These are phyloP conservation scores for Symbiodinium natans DNA, from an alignment of 73 alveolate species.

Conservation along the genomic window DNA sequence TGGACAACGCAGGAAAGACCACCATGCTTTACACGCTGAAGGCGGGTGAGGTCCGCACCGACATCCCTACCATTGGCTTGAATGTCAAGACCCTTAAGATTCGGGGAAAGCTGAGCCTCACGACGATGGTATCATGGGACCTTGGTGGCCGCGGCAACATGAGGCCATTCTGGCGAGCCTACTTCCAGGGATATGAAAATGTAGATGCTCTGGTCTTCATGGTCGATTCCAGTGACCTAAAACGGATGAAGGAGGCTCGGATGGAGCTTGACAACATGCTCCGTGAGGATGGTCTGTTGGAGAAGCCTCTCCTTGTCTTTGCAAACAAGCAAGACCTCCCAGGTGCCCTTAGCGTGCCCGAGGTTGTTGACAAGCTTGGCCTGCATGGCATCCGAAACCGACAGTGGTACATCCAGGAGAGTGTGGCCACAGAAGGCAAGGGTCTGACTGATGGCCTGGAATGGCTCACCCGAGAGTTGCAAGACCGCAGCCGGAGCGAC, in stretches of 20 bases:
- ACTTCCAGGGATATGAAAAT: constrained; percentile 96
- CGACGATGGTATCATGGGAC: constrained; percentile 95
- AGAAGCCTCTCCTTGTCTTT: too few species aligned
- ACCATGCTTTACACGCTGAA: constrained; percentile 94
- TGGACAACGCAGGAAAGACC: constrained; percentile 44
- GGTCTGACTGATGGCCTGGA: constrained; percentile 96
- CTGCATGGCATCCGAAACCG: constrained; percentile 83
- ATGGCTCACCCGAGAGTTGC: not conserved
- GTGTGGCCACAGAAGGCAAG: constrained; percentile 95
- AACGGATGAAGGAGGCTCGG: constrained; percentile 97
- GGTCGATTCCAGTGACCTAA: constrained; percentile 96
- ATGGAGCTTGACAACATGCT: constrained; percentile 63
- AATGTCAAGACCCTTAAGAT: constrained; percentile 95
- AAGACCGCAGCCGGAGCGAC: not conserved
- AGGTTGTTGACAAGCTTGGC: constrained; percentile 50
- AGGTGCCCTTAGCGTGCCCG: too few species aligned
- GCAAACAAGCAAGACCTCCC: not conserved
- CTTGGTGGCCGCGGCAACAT: constrained; percentile 97
- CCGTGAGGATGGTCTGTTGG: too few species aligned
- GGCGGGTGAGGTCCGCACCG: constrained; percentile 95
- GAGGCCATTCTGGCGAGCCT: constrained; percentile 97
- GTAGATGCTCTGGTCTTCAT: constrained; percentile 96
- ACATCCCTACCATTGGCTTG: constrained; percentile 97
- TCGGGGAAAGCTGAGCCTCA: not conserved
- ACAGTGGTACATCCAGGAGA: constrained; percentile 89